phyloP scores from a whole-genome alignment of 179 eudicot species.

The Corrigiola litoralis region DNA sequence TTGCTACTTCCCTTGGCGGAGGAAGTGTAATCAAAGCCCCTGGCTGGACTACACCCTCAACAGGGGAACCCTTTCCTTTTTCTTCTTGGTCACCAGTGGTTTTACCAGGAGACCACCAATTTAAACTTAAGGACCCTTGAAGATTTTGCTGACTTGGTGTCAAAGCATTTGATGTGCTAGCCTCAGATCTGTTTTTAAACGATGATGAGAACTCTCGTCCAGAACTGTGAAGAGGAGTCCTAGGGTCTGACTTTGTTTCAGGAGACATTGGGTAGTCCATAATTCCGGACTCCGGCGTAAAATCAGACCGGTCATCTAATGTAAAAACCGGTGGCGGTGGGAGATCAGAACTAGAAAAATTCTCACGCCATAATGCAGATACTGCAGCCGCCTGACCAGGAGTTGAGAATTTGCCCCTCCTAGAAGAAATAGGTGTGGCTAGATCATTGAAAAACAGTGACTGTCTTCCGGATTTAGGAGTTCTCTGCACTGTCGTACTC shows the following conservation, averaged over 20 bases:
- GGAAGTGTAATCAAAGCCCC: slow-evolving; percentile 84
- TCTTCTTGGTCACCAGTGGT: slow-evolving; percentile 66
- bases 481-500: slow-evolving; percentile 48
- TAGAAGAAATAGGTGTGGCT: slow-evolving; percentile 65
- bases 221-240: slow-evolving; percentile 51
- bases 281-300: slow-evolving; percentile 74
- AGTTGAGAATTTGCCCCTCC: slow-evolving; percentile 72
- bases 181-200: slow-evolving; percentile 50
- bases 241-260: slow-evolving; percentile 67
- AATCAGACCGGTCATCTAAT: slow-evolving; percentile 85
- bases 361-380: slow-evolving; percentile 95
- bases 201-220: slow-evolving; percentile 57
- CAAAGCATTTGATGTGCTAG: slow-evolving; percentile 60
- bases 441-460: slow-evolving; percentile 74
- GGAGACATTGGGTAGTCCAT: slow-evolving; percentile 74
- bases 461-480: slow-evolving; percentile 66
- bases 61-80: slow-evolving; percentile 90
- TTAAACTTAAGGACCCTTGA: slow-evolving; percentile 54
- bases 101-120: slow-evolving; percentile 81
- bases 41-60: slow-evolving; percentile 85
- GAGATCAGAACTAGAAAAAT: slow-evolving; percentile 75
- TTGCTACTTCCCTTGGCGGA: slow-evolving; percentile 82
- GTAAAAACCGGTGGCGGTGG: slow-evolving; percentile 94
- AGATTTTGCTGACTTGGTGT: slow-evolving; percentile 47
- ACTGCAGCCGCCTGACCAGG: slow-evolving; percentile 97